A percentile compares a stretch with the other conserved stretches of the same genome.
These are phyloP conservation scores for Saturnispora dispora DNA, from an alignment of 805 yeast genomes.

Conservation along the genomic window DNA sequence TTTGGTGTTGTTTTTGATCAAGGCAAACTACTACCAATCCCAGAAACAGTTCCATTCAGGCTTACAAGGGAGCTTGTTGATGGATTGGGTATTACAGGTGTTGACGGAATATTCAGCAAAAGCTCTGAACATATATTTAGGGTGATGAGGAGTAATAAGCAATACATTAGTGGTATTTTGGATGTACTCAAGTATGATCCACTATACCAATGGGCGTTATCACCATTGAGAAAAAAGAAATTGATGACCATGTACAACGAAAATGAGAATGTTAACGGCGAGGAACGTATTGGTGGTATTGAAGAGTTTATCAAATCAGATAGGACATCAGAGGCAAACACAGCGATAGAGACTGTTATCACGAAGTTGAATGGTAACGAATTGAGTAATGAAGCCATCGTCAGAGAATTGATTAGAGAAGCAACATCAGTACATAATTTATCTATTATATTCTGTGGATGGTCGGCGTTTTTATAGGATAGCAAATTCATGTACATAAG, in stretches of 20 bases:
- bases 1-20: constrained; percentile 95
- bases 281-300: constrained; percentile 1
- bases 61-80: constrained; percentile 85
- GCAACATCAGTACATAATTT: constrained; percentile 64
- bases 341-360: constrained; percentile 66
- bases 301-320: constrained; percentile 19
- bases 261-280: constrained; percentile 12
- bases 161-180: constrained; percentile 67
- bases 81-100: constrained; percentile 86
- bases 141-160: constrained; percentile 55
- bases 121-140: constrained; percentile 66
- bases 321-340: constrained; percentile 59
- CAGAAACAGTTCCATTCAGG: constrained; percentile 91
- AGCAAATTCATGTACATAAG: background rate
- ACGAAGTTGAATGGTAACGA: constrained; percentile 59
- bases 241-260: constrained; percentile 34
- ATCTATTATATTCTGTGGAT: constrained; percentile 70
- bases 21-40: constrained; percentile 73
- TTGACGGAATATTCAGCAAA: constrained; percentile 63
- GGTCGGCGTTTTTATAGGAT: constrained; percentile 63
- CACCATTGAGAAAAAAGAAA: constrained; percentile 56
- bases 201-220: constrained; percentile 80
- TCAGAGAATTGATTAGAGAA: constrained; percentile 68
- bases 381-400: constrained; percentile 74
- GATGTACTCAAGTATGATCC: constrained; percentile 91